phyloP scores from a whole-genome alignment of 768 basidiomycete species.

The Gymnopilus junonius region DNA sequence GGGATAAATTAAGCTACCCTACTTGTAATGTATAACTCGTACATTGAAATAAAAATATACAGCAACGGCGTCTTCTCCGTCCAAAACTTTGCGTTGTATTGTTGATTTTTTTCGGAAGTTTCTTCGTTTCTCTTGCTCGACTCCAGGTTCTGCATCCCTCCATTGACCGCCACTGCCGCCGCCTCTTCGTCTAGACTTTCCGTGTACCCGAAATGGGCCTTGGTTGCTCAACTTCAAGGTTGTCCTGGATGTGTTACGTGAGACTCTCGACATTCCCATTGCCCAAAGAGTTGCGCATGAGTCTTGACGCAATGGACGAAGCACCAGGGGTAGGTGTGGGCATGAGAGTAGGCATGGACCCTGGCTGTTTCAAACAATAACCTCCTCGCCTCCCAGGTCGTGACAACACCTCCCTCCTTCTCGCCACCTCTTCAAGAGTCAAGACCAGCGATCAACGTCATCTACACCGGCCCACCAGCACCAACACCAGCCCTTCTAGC shows the following conservation, averaged over 20 bases:
- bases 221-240: too few relatives aligned
- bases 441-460: neutral
- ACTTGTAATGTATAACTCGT: neutral
- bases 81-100: neutral
- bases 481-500: conserved; percentile 8
- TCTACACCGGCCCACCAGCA: neutral
- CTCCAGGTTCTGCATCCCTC: neutral
- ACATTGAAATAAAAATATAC: neutral
- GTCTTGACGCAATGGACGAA: too few relatives aligned
- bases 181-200: too few relatives aligned
- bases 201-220: too few relatives aligned
- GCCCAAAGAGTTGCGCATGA: too few relatives aligned
- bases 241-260: too few relatives aligned
- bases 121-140: neutral
- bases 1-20: neutral
- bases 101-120: neutral
- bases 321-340: too few relatives aligned
- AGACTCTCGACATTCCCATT: too few relatives aligned
- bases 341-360: too few relatives aligned
- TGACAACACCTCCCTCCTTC: too few relatives aligned
- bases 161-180: too few relatives aligned
- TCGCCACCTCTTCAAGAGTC: neutral
- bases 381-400: neutral
- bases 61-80: neutral
- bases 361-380: too few relatives aligned